Percentiles rank a stretch among this genome's conserved stretches.
phyloP scores from a whole-genome alignment of 306 rosid genomes.

The Cucurbita argyrosperma region DNA sequence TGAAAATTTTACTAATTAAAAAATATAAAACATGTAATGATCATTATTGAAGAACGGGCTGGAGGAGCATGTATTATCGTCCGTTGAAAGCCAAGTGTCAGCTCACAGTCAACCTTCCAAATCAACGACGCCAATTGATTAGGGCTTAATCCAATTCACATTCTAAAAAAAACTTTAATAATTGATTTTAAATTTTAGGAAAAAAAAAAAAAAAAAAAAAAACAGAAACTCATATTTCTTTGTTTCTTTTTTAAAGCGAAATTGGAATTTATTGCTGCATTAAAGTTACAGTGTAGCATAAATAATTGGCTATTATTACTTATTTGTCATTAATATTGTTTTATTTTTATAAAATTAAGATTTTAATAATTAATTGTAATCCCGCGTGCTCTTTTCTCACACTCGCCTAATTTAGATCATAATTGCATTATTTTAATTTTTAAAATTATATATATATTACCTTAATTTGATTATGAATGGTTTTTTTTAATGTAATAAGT shows the following conservation, averaged over 20 bases:
- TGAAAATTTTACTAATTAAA: background rate
- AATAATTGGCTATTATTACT: background rate
- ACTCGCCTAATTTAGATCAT: background rate
- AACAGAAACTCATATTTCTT: background rate
- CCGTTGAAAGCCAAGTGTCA: background rate
- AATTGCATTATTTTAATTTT: background rate
- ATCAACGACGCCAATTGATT: background rate
- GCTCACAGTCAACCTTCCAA: background rate
- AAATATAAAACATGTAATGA: background rate
- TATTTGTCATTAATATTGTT: background rate
- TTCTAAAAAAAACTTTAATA: background rate
- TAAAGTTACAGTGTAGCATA: background rate
- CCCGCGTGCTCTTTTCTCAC: background rate
- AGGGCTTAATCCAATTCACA: background rate
- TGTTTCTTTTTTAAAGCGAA: background rate
- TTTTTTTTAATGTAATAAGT: too few relatives aligned
- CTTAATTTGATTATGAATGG: too few relatives aligned
- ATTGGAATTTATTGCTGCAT: background rate
- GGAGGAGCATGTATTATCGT: background rate
- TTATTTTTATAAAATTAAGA: background rate
- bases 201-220: background rate
- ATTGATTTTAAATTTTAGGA: background rate
- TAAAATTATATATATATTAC: too few relatives aligned
- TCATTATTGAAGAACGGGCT: background rate
- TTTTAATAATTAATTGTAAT: background rate